phyloP scores from a whole-genome alignment of 495 filamentous ascomycete genomes.

The Bombardia bombarda region DNA sequence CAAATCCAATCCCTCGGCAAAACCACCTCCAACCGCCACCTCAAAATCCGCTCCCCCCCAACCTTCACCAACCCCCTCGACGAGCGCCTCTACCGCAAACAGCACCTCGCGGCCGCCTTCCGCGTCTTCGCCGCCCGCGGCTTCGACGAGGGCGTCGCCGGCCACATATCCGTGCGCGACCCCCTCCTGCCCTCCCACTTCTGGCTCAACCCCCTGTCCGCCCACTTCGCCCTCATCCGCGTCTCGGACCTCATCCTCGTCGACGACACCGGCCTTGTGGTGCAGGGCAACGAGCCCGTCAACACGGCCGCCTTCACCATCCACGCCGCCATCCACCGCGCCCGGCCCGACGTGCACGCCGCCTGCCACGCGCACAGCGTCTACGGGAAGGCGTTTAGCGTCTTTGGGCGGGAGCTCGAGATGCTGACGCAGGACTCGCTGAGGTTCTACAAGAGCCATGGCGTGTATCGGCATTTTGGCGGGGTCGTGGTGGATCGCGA shows the following conservation, averaged over 20 bases:
- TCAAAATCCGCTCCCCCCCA: no score
- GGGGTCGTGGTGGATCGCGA: conserved; percentile 46
- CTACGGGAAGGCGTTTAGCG: conserved; percentile 46
- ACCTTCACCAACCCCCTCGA: no score
- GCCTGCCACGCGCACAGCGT: conserved; percentile 48
- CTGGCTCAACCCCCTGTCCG: conserved; percentile 57
- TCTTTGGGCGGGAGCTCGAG: conserved; percentile 46
- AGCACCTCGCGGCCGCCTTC: conserved; percentile 55
- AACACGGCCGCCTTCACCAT: conserved; percentile 69
- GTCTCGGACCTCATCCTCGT: conserved; percentile 48
- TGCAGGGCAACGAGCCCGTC: conserved; percentile 27
- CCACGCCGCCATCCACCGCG: conserved; percentile 50
- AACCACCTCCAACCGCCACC: no score
- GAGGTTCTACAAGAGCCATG: conserved; percentile 41
- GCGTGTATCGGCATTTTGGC: conserved; percentile 47
- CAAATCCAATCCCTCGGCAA: no score
- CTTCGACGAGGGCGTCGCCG: conserved; percentile 57
- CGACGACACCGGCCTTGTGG: conserved; percentile 41
- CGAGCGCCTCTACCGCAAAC: conserved; percentile 39
- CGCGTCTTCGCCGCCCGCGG: conserved; percentile 48
- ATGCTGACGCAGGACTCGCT: conserved; percentile 53
- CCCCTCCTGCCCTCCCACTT: conserved; percentile 52
- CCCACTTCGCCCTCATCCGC: conserved; percentile 48
- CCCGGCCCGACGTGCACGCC: conserved; percentile 44
- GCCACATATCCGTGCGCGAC: conserved; percentile 59